Percentiles rank a stretch among this genome's conserved stretches.
phyloP scores from a whole-genome alignment of 192 early-diverging fungal genomes.

The Helicostylum pulchrum region DNA sequence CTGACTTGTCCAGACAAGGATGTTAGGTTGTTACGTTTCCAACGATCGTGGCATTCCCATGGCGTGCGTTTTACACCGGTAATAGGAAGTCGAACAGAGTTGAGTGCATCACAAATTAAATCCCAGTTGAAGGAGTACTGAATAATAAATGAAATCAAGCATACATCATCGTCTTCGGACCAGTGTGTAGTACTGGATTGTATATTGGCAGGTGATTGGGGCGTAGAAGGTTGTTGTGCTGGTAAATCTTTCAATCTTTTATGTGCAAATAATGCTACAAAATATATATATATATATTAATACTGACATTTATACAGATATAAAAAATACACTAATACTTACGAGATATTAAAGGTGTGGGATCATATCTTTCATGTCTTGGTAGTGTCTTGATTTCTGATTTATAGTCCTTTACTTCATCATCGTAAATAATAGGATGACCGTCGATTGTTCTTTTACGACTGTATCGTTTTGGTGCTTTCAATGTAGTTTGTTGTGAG shows the following conservation, averaged over 20 bases:
- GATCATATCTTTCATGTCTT: conserved; percentile 44
- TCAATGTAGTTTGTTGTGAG: conserved; percentile 16
- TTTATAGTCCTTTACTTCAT: conserved; percentile 15
- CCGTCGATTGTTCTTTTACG: conserved; percentile 38
- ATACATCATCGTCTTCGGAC: conserved; percentile 55
- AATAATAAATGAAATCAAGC: conserved; percentile 50
- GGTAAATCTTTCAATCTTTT: conserved; percentile 45
- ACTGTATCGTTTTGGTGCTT: conserved; percentile 9
- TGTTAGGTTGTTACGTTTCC: conserved; percentile 48
- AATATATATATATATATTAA: background rate
- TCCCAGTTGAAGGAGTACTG: conserved; percentile 67
- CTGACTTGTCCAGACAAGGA: conserved; percentile 38
- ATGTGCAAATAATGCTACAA: conserved; percentile 38
- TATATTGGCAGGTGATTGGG: conserved; percentile 33
- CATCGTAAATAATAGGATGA: conserved; percentile 28
- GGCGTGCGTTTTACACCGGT: conserved; percentile 51
- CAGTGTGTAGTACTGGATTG: conserved; percentile 36
- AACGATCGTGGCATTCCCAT: conserved; percentile 67
- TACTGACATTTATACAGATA: background rate
- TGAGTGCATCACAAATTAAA: conserved; percentile 59
- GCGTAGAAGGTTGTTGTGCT: conserved; percentile 40
- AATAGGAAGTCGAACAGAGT: conserved; percentile 45
- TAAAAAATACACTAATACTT: conserved; percentile 21
- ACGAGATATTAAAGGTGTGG: conserved; percentile 28
- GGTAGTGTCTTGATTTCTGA: conserved; percentile 24